A percentile compares a stretch with the other conserved stretches of the same genome.
Evolutionary conservation across 2,329 filamentous ascomycete genomes (phyloP).

Genomic region (Colletotrichum musicola): DNA sequence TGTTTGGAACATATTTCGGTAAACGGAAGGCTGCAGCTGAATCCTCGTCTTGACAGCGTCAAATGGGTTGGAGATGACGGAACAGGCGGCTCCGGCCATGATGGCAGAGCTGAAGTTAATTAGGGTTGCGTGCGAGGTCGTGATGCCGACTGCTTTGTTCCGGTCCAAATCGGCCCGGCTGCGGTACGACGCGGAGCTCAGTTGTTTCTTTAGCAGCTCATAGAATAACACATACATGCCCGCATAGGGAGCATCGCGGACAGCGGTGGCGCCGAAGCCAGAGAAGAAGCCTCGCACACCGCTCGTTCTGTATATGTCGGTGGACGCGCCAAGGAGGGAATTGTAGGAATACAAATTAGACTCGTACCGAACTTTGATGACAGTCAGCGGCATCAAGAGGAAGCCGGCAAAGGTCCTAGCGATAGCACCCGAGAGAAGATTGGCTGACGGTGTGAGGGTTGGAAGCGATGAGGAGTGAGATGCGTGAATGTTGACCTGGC

Average conservation of each 20-base stretch:
- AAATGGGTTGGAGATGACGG: conserved; percentile 93
- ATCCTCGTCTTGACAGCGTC: conserved; percentile 96
- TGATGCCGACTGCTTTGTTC: conserved; percentile 7
- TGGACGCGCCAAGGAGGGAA: conserved; percentile 78
- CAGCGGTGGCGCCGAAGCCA: conserved; percentile 92
- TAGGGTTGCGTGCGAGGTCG: conserved; percentile 38
- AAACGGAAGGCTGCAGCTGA: conserved; percentile 86
- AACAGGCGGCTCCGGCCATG: conserved; percentile 84
- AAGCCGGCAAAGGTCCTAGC: conserved; percentile 90
- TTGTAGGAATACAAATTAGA: conserved; percentile 87
- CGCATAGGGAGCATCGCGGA: conserved; percentile 96
- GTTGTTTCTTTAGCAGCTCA: conserved; percentile 80
- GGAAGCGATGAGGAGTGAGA: conserved; percentile 78
- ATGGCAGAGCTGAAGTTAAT: conserved; percentile 86
- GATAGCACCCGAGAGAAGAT: conserved; percentile 85
- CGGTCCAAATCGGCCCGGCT: background rate
- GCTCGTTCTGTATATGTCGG: conserved; percentile 79
- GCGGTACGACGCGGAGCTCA: conserved; percentile 53
- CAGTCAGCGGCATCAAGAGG: conserved; percentile 93
- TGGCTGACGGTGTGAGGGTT: conserved; percentile 85
- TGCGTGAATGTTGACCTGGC: conserved; percentile 36
- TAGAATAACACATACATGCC: conserved; percentile 96
- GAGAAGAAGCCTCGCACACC: conserved; percentile 90
- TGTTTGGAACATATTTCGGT: conserved; percentile 85
- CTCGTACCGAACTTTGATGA: conserved; percentile 97